These are phyloP conservation scores for Irpex lacteus DNA, from an alignment of 1,284 basidiomycete species.

Conservation along the genomic window DNA sequence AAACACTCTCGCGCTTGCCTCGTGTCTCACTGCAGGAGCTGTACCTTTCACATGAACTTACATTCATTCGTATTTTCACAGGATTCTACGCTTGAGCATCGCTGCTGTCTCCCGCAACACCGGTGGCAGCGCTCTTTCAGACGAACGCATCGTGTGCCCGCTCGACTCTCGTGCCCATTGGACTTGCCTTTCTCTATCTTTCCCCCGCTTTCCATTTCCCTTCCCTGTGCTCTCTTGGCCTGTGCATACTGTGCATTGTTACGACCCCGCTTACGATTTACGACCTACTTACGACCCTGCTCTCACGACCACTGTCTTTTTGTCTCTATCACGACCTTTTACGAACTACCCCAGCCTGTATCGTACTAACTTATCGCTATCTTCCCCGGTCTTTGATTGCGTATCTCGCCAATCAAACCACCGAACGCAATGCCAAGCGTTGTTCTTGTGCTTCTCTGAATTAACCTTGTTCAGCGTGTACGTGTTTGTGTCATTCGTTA, in stretches of 20 bases:
- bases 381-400: too few relatives aligned
- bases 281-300: too few relatives aligned
- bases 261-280: too few relatives aligned
- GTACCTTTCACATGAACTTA: constrained; percentile 4
- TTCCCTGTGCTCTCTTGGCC: neutral
- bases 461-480: too few relatives aligned
- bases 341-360: too few relatives aligned
- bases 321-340: too few relatives aligned
- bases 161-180: neutral
- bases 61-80: constrained; percentile 23
- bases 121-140: constrained; percentile 5
- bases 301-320: too few relatives aligned
- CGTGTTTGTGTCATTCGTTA: too few relatives aligned
- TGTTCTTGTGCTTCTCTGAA: too few relatives aligned
- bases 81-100: constrained; percentile 25
- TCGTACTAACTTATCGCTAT: too few relatives aligned
- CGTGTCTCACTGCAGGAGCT: constrained; percentile 1
- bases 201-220: constrained; percentile 6
- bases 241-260: neutral
- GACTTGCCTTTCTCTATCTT: neutral
- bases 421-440: too few relatives aligned
- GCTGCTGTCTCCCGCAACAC: neutral
- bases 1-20: neutral
- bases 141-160: neutral
- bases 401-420: too few relatives aligned